Conservation (phyloP, 176 grass and related monocot genomes). For the Carex myosuroides region DNA sequence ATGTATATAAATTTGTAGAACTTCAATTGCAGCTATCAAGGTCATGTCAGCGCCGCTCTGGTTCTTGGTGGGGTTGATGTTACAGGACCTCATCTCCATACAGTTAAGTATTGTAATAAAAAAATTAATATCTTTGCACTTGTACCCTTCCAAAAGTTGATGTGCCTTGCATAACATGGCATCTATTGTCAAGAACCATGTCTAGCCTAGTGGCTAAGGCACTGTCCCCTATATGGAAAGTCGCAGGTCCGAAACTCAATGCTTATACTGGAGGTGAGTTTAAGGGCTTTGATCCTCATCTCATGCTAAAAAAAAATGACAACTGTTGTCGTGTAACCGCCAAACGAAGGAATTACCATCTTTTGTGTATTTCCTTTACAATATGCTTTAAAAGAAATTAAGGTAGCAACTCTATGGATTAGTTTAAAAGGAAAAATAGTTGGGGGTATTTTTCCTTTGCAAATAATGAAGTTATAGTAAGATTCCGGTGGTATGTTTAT, state of each 20-base stretch:
- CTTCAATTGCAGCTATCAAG: slow-evolving; percentile 57
- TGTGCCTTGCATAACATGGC: not conserved
- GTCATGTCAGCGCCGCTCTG: slow-evolving; percentile 80
- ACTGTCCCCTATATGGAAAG: too few relatives aligned
- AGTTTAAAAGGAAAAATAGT: not conserved
- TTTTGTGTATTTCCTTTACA: not conserved
- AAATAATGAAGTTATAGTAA: not conserved
- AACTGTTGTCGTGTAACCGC: not conserved
- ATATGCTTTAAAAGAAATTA: not conserved
- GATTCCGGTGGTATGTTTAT: not conserved
- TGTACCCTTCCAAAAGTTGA: not conserved
- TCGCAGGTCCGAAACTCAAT: too few relatives aligned
- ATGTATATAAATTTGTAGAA: not conserved
- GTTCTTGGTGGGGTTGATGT: slow-evolving; percentile 86
- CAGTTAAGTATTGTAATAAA: slow-evolving; percentile 34
- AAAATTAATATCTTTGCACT: not conserved
- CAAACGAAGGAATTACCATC: not conserved
- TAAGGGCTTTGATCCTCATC: too few relatives aligned
- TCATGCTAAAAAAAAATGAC: not conserved
- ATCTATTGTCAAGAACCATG: not conserved
- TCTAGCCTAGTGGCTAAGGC: too few relatives aligned
- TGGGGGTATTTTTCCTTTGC: not conserved
- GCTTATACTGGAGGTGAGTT: too few relatives aligned
- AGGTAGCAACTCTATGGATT: not conserved
- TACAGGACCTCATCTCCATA: slow-evolving; percentile 89